A percentile compares a stretch with the other conserved stretches of the same genome.
These are phyloP conservation scores for Blastobotrys persicus DNA, from an alignment of 1,139 yeast species.

Conservation along the genomic window DNA sequence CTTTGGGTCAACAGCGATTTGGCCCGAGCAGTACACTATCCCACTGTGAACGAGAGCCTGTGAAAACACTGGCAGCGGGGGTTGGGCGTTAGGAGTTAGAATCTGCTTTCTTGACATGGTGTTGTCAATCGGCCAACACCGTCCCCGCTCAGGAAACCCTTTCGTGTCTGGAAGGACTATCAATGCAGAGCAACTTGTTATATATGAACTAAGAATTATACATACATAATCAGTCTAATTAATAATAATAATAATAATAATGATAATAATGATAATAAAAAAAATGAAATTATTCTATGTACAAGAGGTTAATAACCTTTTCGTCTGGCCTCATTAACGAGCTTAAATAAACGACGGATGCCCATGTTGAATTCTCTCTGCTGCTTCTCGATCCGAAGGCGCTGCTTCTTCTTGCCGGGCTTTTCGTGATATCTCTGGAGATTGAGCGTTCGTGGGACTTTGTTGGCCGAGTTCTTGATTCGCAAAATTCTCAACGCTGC, in stretches of 20 bases:
- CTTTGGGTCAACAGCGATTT: slow-evolving; percentile 40
- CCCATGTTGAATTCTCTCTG: slow-evolving; percentile 37
- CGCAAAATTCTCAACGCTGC: slow-evolving; percentile 32
- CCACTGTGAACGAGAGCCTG: slow-evolving; percentile 53
- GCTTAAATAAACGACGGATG: slow-evolving; percentile 35
- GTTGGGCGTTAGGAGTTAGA: slow-evolving; percentile 28
- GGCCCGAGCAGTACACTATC: slow-evolving; percentile 50
- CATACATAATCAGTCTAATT: background rate
- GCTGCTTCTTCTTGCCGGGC: slow-evolving; percentile 37
- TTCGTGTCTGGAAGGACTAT: too few relatives aligned
- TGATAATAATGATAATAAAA: background rate
- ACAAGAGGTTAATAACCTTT: slow-evolving; percentile 33
- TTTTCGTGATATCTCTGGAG: slow-evolving; percentile 36
- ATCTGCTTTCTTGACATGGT: slow-evolving; percentile 12
- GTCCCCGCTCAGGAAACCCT: too few relatives aligned
- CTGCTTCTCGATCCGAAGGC: slow-evolving; percentile 34
- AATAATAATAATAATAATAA: background rate
- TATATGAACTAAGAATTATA: slow-evolving; percentile 1
- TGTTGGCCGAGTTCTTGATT: slow-evolving; percentile 31
- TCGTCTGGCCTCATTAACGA: slow-evolving; percentile 39
- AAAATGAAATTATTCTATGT: background rate
- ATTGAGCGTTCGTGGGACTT: slow-evolving; percentile 30
- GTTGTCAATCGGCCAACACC: background rate
- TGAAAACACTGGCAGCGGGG: slow-evolving; percentile 34
- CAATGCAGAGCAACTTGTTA: too few relatives aligned